These are phyloP conservation scores for Fusarium napiforme DNA, from an alignment of 2,329 filamentous ascomycete genomes.

Conservation along the genomic window DNA sequence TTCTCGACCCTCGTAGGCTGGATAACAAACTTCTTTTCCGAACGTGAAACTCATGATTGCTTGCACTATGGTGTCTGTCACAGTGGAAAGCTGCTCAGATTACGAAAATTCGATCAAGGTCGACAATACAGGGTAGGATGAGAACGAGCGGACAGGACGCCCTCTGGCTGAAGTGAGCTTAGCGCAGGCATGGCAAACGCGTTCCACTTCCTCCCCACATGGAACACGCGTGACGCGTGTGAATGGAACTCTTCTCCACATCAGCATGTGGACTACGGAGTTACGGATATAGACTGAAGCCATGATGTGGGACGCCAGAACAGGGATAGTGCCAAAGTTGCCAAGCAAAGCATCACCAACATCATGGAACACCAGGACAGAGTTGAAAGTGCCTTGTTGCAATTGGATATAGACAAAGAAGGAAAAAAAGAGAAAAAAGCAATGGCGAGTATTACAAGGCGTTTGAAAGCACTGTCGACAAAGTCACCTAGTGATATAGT, in stretches of 20 bases:
- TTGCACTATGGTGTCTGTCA: rapidly evolving
- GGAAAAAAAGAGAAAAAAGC: rapidly evolving
- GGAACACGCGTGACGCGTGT: neutral
- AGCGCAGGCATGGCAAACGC: neutral
- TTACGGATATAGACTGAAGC: neutral
- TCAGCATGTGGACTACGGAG: neutral
- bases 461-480: neutral
- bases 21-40: neutral
- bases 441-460: neutral
- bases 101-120: rapidly evolving
- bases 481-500: conserved; percentile 85
- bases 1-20: neutral
- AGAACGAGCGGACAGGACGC: rapidly evolving
- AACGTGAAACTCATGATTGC: conserved; percentile 3
- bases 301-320: neutral
- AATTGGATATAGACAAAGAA: neutral
- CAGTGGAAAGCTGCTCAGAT: too few species aligned
- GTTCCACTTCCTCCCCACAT: neutral
- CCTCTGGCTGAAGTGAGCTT: neutral
- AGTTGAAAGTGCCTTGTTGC: neutral
- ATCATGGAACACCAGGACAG: neutral
- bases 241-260: neutral
- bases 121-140: neutral
- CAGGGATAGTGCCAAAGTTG: neutral
- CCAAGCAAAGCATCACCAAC: neutral